Evolutionary conservation across 208 protist genomes (phyloP), one percentile per base, ranked within the genome.

Genomic region (Leishmania tropica): DNA sequence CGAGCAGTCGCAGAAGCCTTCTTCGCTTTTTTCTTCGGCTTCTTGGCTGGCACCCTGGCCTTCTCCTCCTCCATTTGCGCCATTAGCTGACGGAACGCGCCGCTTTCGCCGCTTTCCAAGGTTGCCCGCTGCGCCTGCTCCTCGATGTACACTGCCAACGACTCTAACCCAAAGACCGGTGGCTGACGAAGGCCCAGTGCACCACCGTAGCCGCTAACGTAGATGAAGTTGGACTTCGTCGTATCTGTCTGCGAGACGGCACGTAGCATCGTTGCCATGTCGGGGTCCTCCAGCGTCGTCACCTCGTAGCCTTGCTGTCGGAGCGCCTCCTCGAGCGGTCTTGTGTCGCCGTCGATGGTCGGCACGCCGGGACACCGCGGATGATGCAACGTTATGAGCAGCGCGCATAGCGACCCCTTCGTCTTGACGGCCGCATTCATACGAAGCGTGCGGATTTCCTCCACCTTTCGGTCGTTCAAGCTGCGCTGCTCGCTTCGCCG

Each of bases 191-290:
- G 77, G 72, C 87, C 84, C 76, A 97, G 81, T 31, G 83, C 79
- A 17, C 95, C 95, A 70, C 95, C 95, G 78, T 98, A 98, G 24
- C 93, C 95, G 79, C 90, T 95, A 70, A 98, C 84, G 87, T 95
- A 96, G 17, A 98, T 85, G 80, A 98, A 95, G 67, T 80, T 94
- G 17, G 90, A 94, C 77, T 83, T 89, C 47, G 89, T 83, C 11
- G 88, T 84, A 79, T 93, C 89, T 10, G 95, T 65, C 42, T 94
- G 87, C 3, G 88, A 85, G 40, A 98, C 37, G 8, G 91, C 85
- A 45, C 90, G 92, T 81, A 94, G 83, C 54, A 98, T 76, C 15
- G 83, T 83, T 11, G 81, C 62, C 65, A 81, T 81, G 45, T 85
- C 80, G 13, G 92, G 85, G 76, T 96, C 90, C 31, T 83, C 75